Base-by-base conservation (phyloP, 768 basidiomycete genomes). In the Cantharellus anzutake region DNA sequence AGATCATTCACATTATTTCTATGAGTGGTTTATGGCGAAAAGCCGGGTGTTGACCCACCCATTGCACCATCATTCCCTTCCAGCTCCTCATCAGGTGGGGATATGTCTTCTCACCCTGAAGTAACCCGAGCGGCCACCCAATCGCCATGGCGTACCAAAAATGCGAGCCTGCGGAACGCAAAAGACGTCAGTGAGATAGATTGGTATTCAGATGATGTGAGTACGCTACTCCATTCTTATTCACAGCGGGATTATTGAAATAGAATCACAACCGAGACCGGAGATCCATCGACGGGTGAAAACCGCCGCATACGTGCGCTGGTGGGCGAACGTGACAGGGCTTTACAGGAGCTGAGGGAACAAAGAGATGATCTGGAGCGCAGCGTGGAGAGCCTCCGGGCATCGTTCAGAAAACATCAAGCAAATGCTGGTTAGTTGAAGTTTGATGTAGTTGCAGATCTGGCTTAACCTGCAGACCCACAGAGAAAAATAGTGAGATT, bases 191-290 rank as follows among this genome's bases (percentile, higher is more conserved):
- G 87, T 86, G 65, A 68, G 85, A 78, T 53, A 2, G 51, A n/a
- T n/a, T n/a, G n/a, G n/a, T n/a, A n/a, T n/a, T n/a, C n/a, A n/a
- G n/a, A n/a, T n/a, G n/a, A n/a, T n/a, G n/a, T n/a, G n/a, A n/a
- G n/a, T n/a, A n/a, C n/a, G n/a, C n/a, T n/a, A n/a, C n/a, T n/a
- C n/a, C n/a, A n/a, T n/a, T n/a, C n/a, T n/a, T n/a, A n/a, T n/a
- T n/a, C n/a, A n/a, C n/a, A 67, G 68, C 72, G 86, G 94, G 96
- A 74, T 97, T n/a, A n/a, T n/a, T n/a, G n/a, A n/a, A n/a, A n/a
- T n/a, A n/a, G n/a, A n/a, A n/a, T 98, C 65, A 94, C 94, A 44
- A 93, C 96, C 66, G 94, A 98, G 74, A 98, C 97, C 60, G 93
- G 94, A 4, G 92, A 88, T 63, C 86, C 86, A 7, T 74, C 97